A percentile compares a stretch with the other conserved stretches of the same genome.
Evolutionary conservation across 495 filamentous ascomycete genomes (phyloP).

Genomic region (Aspergillus campestris): DNA sequence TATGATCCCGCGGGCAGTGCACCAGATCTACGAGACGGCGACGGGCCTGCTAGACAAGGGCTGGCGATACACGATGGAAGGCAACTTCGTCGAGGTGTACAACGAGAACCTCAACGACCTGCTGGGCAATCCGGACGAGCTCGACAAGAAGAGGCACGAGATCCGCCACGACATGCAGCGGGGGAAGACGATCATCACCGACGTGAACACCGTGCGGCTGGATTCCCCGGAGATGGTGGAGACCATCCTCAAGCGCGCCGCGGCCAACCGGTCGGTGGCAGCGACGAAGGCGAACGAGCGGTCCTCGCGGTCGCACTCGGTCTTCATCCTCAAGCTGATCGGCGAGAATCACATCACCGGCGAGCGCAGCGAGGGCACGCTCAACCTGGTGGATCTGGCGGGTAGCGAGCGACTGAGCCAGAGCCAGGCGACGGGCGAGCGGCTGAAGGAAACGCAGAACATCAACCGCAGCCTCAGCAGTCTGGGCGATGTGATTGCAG

Average conservation of each 20-base stretch:
- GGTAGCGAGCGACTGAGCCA: conserved; percentile 88
- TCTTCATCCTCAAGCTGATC: conserved; percentile 87
- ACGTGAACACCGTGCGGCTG: conserved; percentile 68
- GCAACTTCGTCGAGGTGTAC: conserved; percentile 97
- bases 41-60: conserved; percentile 77
- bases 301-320: conserved; percentile 87
- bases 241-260: conserved; percentile 65
- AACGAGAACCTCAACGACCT: conserved; percentile 95
- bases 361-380: conserved; percentile 80
- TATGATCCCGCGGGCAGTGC: conserved; percentile 90
- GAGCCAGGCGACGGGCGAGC: conserved; percentile 71
- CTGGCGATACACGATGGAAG: conserved; percentile 91
- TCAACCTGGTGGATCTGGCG: conserved; percentile 94
- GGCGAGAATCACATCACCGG: conserved; percentile 75
- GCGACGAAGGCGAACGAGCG: conserved; percentile 95
- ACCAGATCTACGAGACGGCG: conserved; percentile 87
- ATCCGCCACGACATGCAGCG: conserved; percentile 77
- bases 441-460: conserved; percentile 89
- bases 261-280: conserved; percentile 80
- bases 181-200: conserved; percentile 77
- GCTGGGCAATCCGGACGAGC: conserved; percentile 64
- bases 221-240: conserved; percentile 74
- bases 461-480: conserved; percentile 93
- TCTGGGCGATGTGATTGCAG: conserved; percentile 89
- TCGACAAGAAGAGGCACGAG: conserved; percentile 83